Evolutionary conservation across 2,329 filamentous ascomycete species (phyloP).

Genomic region (Juglanconis juglandina): DNA sequence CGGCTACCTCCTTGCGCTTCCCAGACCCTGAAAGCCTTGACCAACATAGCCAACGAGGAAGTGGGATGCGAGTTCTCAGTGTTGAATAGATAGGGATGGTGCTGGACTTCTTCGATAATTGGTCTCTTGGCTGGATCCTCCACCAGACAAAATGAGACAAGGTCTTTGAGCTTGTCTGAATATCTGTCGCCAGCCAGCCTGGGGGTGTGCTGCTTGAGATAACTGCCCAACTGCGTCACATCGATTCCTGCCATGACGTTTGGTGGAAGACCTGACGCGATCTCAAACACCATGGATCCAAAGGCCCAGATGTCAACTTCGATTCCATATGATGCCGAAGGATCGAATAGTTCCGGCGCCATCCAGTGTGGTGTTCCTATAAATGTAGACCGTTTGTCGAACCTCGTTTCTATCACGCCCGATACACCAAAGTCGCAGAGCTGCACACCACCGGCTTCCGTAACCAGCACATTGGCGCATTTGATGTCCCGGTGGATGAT

Average conservation of each 20-base stretch:
- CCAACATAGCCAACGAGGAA: constrained; percentile 59
- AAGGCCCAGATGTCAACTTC: constrained; percentile 84
- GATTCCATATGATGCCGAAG: constrained; percentile 62
- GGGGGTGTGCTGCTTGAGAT: constrained; percentile 61
- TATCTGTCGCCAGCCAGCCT: constrained; percentile 69
- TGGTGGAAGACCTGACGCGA: constrained; percentile 73
- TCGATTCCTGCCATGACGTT: constrained; percentile 57
- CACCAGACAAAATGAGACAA: constrained; percentile 71
- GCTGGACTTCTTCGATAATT: constrained; percentile 64
- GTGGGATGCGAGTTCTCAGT: constrained; percentile 63
- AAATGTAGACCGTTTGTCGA: constrained; percentile 75
- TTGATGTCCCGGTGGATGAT: constrained; percentile 72
- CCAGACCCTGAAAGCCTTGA: constrained; percentile 72
- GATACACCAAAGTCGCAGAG: constrained; percentile 84
- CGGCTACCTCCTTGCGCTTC: constrained; percentile 70
- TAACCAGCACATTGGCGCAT: constrained; percentile 76
- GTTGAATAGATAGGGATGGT: constrained; percentile 65
- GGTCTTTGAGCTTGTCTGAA: constrained; percentile 63
- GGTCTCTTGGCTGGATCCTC: constrained; percentile 67
- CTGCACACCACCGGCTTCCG: constrained; percentile 72
- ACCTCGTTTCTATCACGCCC: constrained; percentile 70
- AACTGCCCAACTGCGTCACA: constrained; percentile 50
- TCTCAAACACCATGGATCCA: constrained; percentile 76
- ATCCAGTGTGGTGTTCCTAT: constrained; percentile 85
- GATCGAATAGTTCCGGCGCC: constrained; percentile 73